Evolutionary conservation across 805 yeast genomes (phyloP).

Genomic region (Ogataea nonfermentans): DNA sequence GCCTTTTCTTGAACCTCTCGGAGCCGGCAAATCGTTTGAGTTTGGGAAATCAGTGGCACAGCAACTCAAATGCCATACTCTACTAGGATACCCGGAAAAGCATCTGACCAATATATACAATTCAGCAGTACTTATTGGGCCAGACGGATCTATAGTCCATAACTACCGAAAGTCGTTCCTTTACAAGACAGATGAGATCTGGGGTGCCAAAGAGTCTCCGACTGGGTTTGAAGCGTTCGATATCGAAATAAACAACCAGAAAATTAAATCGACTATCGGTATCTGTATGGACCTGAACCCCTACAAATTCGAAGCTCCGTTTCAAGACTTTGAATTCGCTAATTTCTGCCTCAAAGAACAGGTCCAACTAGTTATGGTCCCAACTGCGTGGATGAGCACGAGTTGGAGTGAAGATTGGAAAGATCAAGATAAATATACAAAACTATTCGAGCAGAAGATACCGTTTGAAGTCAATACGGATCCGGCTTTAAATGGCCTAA

Average conservation of each 20-base stretch:
- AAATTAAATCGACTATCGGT: constrained; percentile 59
- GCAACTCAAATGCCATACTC: constrained; percentile 56
- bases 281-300: constrained; percentile 96
- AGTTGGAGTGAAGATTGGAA: constrained; percentile 33
- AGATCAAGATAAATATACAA: constrained; percentile 18
- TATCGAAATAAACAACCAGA: constrained; percentile 34
- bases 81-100: constrained; percentile 81
- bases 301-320: constrained; percentile 78
- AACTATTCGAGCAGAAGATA: constrained; percentile 18
- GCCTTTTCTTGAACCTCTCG: constrained; percentile 54
- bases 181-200: constrained; percentile 72
- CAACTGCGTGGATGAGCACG: constrained; percentile 83
- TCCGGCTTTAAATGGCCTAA: constrained; percentile 2
- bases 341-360: constrained; percentile 44
- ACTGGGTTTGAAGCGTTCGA: constrained; percentile 53
- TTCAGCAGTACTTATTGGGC: constrained; percentile 64
- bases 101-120: constrained; percentile 49
- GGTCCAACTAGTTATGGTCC: constrained; percentile 62
- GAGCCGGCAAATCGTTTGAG: constrained; percentile 40
- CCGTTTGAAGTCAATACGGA: constrained; percentile 23
- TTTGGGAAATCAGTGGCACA: constrained; percentile 58
- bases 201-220: constrained; percentile 78
- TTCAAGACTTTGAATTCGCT: constrained; percentile 70
- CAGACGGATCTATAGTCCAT: constrained; percentile 54
- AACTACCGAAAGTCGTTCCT: constrained; percentile 76